Percentiles rank a stretch among this genome's conserved stretches.
These are phyloP conservation scores for Globisporangium rhizosaccharum DNA, from an alignment of 352 stramenopile genomes.

Conservation along the genomic window DNA sequence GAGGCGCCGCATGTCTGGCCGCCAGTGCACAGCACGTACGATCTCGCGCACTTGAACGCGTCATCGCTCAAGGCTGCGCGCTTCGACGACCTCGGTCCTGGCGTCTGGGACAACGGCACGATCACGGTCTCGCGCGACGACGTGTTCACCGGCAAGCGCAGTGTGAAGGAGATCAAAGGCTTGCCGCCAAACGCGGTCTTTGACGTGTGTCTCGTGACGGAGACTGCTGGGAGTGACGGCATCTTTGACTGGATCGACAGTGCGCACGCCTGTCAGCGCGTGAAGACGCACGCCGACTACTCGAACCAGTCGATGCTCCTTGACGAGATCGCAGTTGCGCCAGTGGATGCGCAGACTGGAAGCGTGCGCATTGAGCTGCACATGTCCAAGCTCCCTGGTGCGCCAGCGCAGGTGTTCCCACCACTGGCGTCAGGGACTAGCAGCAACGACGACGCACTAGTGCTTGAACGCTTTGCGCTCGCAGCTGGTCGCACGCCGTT, in stretches of 20 bases:
- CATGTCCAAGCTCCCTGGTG: conserved; percentile 48
- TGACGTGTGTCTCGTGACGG: conserved; percentile 67
- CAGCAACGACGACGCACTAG: not conserved
- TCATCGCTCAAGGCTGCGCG: conserved; percentile 43
- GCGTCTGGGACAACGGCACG: conserved; percentile 72
- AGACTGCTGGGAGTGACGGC: conserved; percentile 61
- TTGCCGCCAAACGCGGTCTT: conserved; percentile 60
- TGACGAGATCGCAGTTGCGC: conserved; percentile 41
- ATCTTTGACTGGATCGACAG: conserved; percentile 50
- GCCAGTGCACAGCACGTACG: conserved; percentile 37
- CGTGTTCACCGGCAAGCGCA: conserved; percentile 37
- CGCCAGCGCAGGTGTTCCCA: conserved; percentile 6
- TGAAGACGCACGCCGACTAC: conserved; percentile 73
- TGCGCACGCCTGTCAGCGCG: conserved; percentile 29
- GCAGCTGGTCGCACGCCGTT: conserved; percentile 41
- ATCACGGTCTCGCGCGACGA: conserved; percentile 71
- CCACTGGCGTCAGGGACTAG: not conserved
- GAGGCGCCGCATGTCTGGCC: conserved; percentile 31
- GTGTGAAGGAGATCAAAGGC: conserved; percentile 56
- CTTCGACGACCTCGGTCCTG: conserved; percentile 47
- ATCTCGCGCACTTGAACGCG: conserved; percentile 35
- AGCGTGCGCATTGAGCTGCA: conserved; percentile 38
- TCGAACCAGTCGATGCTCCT: conserved; percentile 62
- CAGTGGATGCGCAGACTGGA: conserved; percentile 37
- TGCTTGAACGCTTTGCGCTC: conserved; percentile 17